These are phyloP conservation scores for Leptomonas seymouri DNA, from an alignment of 208 protist genomes.

Conservation along the genomic window DNA sequence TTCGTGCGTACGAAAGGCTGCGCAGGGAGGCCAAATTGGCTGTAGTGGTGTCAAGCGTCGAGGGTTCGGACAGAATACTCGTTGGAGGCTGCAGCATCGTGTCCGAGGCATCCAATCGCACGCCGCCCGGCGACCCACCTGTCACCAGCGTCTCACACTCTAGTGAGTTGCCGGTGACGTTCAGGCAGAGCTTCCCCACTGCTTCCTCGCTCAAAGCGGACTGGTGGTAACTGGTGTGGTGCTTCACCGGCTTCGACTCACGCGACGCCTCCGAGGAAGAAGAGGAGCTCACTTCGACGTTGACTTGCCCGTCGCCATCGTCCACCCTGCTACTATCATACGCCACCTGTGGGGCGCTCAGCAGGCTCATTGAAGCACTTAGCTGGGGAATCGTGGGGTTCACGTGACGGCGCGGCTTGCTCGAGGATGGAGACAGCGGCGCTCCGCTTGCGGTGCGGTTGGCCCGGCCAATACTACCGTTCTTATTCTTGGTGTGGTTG, in stretches of 20 bases:
- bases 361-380: background rate
- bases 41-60: conserved; percentile 15
- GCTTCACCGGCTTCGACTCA: background rate
- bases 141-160: background rate
- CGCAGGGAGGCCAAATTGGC: conserved; percentile 17
- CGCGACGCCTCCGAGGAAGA: conserved; percentile 6
- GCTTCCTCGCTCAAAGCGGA: conserved; percentile 18
- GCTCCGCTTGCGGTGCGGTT: conserved; percentile 4
- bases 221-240: background rate
- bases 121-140: background rate
- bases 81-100: conserved; percentile 31
- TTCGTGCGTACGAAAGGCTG: conserved; percentile 4
- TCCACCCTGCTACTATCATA: background rate
- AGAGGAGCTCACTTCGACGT: conserved; percentile 14
- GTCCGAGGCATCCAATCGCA: conserved; percentile 18
- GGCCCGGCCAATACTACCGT: background rate
- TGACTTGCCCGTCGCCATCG: background rate
- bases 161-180: conserved; percentile 6
- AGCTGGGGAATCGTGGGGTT: background rate
- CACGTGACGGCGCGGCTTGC: conserved; percentile 7
- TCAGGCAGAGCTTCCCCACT: conserved; percentile 3
- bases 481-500: conserved; percentile 1
- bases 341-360: background rate
- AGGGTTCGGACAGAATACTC: conserved; percentile 30
- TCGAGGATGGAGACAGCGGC: conserved; percentile 8